Evolutionary conservation across 352 stramenopile species (phyloP), one percentile per base, ranked within the genome.

Genomic region (Blastocystis sp.): DNA sequence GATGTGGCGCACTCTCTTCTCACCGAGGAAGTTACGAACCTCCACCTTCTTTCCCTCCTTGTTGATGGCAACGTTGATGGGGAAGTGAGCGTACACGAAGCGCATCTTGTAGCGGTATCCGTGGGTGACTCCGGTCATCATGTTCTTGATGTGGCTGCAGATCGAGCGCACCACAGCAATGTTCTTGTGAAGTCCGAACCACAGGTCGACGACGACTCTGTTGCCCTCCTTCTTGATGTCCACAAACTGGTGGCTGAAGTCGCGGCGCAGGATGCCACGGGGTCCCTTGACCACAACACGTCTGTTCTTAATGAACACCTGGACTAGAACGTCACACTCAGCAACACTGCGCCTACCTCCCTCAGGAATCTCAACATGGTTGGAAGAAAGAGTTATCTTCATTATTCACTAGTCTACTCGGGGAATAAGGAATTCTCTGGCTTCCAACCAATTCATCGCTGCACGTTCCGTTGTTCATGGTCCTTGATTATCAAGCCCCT

Each of bases 21-120:
- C 95, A 91, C 96, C 96, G 72, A 99, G 91, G 90, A 99, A 99
- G 93, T 99, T 99, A 84, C 96, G 93, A 90, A 99, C 97, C 90
- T 99, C 96, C 79, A 98, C 93, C 73, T 89, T 89, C 89, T 92
- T 92, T 88, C 92, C 92, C 76, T 95, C 92, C n/a, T 89, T 89
- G 71, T 87, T 90, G 86, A 97, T 92, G 73, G 92, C 94, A 38
- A 98, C 95, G 90, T 98, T 99, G 94, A 99, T 99, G 88, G 96
- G 96, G 90, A 99, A 99, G 91, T 99, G 96, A 78, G 94, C 94
- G 91, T 99, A 99, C 88, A 98, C 96, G 89, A 99, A 98, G 87
- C 96, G 94, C 95, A 99, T 98, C 93, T 98, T 99, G 94, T 99
- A 99, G 27, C 93, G 87, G 92, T 97, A 99, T 53, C 87, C 96